phyloP scores from a whole-genome alignment of 2,329 filamentous ascomycete species.

The Coccinonectria pachysandricola region DNA sequence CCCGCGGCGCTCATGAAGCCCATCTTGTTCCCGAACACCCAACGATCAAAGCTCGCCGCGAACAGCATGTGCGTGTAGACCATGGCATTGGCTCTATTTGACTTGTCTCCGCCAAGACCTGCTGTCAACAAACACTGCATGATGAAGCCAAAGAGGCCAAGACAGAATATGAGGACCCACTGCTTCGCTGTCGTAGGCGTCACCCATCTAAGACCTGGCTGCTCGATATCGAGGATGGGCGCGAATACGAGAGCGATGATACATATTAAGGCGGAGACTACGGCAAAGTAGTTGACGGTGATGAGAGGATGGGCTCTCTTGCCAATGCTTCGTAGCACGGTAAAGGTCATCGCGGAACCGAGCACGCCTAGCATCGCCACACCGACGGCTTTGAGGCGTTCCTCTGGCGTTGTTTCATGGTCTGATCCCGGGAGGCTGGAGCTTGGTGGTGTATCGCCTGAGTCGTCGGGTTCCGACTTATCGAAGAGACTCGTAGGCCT shows the following conservation, averaged over 20 bases:
- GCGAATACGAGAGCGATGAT: constrained; percentile 45
- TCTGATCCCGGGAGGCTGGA: constrained; percentile 23
- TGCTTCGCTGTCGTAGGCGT: constrained; percentile 35
- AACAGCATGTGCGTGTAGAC: constrained; percentile 49
- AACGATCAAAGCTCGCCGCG: constrained; percentile 41
- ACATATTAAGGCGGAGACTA: constrained; percentile 60
- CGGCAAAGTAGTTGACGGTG: constrained; percentile 74
- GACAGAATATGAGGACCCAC: constrained; percentile 56
- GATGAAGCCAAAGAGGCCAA: constrained; percentile 66
- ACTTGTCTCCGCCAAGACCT: constrained; percentile 62
- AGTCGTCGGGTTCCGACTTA: constrained; percentile 7
- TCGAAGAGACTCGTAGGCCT: constrained; percentile 52
- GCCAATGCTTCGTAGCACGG: constrained; percentile 69
- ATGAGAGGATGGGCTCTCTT: constrained; percentile 72
- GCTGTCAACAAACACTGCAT: constrained; percentile 81
- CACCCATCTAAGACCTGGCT: constrained; percentile 35
- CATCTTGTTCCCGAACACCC: constrained; percentile 43
- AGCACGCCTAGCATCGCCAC: constrained; percentile 68
- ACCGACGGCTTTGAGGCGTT: constrained; percentile 60
- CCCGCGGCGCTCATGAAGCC: constrained; percentile 37
- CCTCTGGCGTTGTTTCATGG: constrained; percentile 41
- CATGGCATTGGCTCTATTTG: constrained; percentile 47
- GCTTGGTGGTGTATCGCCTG: too few species aligned
- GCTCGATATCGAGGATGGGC: constrained; percentile 32
- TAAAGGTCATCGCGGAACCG: constrained; percentile 65